Percentiles rank a stretch among this genome's conserved stretches.
Evolutionary conservation across 768 basidiomycete genomes (phyloP).

Genomic region (Russula olivacea): DNA sequence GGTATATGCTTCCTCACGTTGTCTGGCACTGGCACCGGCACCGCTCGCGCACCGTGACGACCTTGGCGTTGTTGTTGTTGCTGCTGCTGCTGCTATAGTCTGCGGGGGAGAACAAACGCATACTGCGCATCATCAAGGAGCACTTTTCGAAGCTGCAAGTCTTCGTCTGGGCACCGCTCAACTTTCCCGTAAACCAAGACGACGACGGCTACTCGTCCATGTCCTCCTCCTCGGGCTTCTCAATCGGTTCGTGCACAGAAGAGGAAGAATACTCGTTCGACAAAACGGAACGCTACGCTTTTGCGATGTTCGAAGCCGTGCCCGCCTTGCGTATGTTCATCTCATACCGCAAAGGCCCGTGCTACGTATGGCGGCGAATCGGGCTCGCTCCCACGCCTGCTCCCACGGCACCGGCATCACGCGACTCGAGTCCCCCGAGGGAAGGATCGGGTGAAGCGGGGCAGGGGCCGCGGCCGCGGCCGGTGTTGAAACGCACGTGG

Average conservation of each 20-base stretch:
- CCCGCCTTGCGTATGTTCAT: slow-evolving; percentile 21
- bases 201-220: slow-evolving; percentile 13
- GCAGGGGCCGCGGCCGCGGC: background rate
- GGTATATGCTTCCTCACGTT: too few relatives aligned
- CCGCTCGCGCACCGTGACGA: too few relatives aligned
- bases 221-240: slow-evolving; percentile 18
- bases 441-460: too few relatives aligned
- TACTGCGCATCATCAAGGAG: slow-evolving; percentile 14
- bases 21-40: too few relatives aligned
- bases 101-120: slow-evolving; percentile 20
- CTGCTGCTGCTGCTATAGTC: too few relatives aligned
- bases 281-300: slow-evolving; percentile 20
- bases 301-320: slow-evolving; percentile 15
- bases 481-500: slow-evolving; percentile 9
- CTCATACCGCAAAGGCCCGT: slow-evolving; percentile 17
- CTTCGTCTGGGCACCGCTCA: slow-evolving; percentile 21
- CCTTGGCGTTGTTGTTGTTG: too few relatives aligned
- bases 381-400: too few relatives aligned
- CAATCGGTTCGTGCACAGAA: slow-evolving; percentile 16
- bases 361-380: slow-evolving; percentile 9
- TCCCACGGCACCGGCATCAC: too few relatives aligned
- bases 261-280: slow-evolving; percentile 13
- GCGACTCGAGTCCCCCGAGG: too few relatives aligned
- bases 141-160: slow-evolving; percentile 17
- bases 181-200: slow-evolving; percentile 1